These are phyloP conservation scores for Mycosarcoma mackinlayi DNA, from an alignment of 1,284 basidiomycete genomes.

Conservation along the genomic window DNA sequence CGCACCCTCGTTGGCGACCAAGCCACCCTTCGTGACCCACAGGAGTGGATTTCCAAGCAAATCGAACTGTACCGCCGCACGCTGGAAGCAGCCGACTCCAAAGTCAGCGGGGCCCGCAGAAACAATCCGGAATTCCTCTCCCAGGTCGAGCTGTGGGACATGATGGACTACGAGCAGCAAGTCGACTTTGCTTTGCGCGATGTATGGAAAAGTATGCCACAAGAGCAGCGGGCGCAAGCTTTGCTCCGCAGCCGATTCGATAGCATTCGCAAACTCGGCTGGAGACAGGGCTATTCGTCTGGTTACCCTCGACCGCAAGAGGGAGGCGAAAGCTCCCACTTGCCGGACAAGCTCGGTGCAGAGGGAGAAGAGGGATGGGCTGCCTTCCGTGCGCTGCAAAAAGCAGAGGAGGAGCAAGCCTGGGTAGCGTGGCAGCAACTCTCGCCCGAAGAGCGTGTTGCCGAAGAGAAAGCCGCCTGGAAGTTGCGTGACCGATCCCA, in stretches of 20 bases:
- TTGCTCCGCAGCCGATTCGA: constrained; percentile 46
- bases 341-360: constrained; percentile 23
- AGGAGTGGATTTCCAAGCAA: constrained; percentile 22
- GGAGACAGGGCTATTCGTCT: constrained; percentile 64
- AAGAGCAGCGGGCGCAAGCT: constrained; percentile 29
- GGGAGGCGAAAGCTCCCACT: constrained; percentile 17
- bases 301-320: constrained; percentile 53
- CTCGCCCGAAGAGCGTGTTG: constrained; percentile 32
- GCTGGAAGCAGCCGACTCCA: constrained; percentile 1
- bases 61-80: constrained; percentile 19
- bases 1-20: constrained; percentile 6
- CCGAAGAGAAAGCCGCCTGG: constrained; percentile 62
- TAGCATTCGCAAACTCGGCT: constrained; percentile 60
- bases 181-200: constrained; percentile 42
- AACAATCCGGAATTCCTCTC: neutral
- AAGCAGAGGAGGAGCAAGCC: constrained; percentile 44
- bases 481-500: constrained; percentile 60
- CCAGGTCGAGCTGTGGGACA: constrained; percentile 22
- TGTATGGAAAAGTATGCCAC: constrained; percentile 40
- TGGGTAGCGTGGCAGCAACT: constrained; percentile 60
- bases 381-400: constrained; percentile 39
- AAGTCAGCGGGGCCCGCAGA: constrained; percentile 4
- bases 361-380: constrained; percentile 25
- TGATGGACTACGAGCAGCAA: constrained; percentile 47
- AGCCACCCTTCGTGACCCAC: constrained; percentile 15